These are phyloP conservation scores for Cercophora scortea DNA, from an alignment of 495 filamentous ascomycete genomes.

Conservation along the genomic window DNA sequence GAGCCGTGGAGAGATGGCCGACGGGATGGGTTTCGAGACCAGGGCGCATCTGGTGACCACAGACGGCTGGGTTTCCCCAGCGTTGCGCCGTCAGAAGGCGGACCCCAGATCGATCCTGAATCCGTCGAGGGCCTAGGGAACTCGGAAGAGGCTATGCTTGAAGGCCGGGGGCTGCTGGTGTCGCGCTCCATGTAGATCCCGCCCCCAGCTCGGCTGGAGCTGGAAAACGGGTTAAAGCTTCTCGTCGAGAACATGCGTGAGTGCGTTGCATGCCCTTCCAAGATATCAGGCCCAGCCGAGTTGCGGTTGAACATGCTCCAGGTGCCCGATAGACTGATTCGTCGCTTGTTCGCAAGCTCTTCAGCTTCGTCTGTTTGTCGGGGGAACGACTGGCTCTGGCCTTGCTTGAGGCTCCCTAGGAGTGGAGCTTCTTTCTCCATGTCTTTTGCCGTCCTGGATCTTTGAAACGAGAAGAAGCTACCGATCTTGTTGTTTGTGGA, in stretches of 20 bases:
- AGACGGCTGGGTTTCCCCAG: slow-evolving; percentile 29
- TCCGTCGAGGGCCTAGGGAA: slow-evolving; percentile 77
- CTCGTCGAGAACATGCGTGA: slow-evolving; percentile 30
- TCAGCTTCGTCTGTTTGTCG: slow-evolving; percentile 43
- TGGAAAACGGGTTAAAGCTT: slow-evolving; percentile 58
- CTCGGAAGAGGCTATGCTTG: slow-evolving; percentile 73
- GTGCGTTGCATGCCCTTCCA: slow-evolving; percentile 23
- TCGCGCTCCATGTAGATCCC: slow-evolving; percentile 61
- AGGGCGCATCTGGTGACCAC: slow-evolving; percentile 35
- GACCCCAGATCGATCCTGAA: slow-evolving; percentile 48
- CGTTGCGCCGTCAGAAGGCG: slow-evolving; percentile 13
- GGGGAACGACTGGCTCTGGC: slow-evolving; percentile 79
- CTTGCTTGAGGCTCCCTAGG: slow-evolving; percentile 64
- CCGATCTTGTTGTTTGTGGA: slow-evolving; percentile 28
- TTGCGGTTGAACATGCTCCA: slow-evolving; percentile 54
- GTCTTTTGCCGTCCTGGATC: slow-evolving; percentile 60
- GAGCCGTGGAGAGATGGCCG: slow-evolving; percentile 42
- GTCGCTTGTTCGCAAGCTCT: slow-evolving; percentile 29
- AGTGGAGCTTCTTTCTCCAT: slow-evolving; percentile 59
- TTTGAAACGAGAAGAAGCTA: slow-evolving; percentile 56
- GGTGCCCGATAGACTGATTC: slow-evolving; percentile 41
- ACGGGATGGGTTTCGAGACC: slow-evolving; percentile 38
- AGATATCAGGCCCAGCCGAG: slow-evolving; percentile 32
- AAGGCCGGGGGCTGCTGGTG: slow-evolving; percentile 64
- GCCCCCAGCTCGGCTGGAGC: slow-evolving; percentile 56